phyloP scores from a whole-genome alignment of 805 yeast genomes.

The Spathaspora hagerdaliae region DNA sequence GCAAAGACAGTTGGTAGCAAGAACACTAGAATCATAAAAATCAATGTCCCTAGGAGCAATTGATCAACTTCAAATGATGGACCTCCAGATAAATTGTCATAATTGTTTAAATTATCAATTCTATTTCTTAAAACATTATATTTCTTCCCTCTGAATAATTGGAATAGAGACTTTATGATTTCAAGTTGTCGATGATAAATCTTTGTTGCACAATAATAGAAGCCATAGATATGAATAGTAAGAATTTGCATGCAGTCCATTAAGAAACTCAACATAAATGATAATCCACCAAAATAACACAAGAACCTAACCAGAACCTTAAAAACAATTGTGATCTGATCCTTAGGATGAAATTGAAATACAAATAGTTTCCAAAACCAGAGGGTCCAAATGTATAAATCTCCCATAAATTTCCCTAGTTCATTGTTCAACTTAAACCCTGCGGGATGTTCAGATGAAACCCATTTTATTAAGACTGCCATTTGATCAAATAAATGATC shows the following conservation, averaged over 20 bases:
- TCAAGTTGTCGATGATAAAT: slow-evolving; percentile 73
- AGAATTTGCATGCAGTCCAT: slow-evolving; percentile 62
- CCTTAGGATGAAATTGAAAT: slow-evolving; percentile 6
- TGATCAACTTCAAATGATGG: slow-evolving; percentile 73
- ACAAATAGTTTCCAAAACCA: slow-evolving; percentile 51
- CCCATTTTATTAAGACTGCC: slow-evolving; percentile 55
- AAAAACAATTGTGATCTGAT: not conserved
- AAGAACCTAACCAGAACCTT: slow-evolving; percentile 9
- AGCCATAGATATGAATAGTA: slow-evolving; percentile 70
- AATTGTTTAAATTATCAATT: slow-evolving; percentile 68
- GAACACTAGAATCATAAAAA: slow-evolving; percentile 76
- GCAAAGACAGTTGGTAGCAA: slow-evolving; percentile 84
- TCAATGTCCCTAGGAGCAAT: slow-evolving; percentile 78
- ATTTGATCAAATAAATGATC: slow-evolving; percentile 43
- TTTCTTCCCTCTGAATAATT: slow-evolving; percentile 85
- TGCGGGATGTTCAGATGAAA: slow-evolving; percentile 79
- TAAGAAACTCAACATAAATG: slow-evolving; percentile 62
- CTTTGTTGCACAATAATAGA: slow-evolving; percentile 75
- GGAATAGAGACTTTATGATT: slow-evolving; percentile 67
- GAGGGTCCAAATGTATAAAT: slow-evolving; percentile 80
- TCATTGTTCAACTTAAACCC: slow-evolving; percentile 91
- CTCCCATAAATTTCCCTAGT: slow-evolving; percentile 80
- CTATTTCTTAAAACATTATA: slow-evolving; percentile 79
- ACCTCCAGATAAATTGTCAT: slow-evolving; percentile 15
- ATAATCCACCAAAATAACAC: slow-evolving; percentile 51